Conservation (phyloP, 1,139 yeast species). For the Zygoascus sp. region DNA sequence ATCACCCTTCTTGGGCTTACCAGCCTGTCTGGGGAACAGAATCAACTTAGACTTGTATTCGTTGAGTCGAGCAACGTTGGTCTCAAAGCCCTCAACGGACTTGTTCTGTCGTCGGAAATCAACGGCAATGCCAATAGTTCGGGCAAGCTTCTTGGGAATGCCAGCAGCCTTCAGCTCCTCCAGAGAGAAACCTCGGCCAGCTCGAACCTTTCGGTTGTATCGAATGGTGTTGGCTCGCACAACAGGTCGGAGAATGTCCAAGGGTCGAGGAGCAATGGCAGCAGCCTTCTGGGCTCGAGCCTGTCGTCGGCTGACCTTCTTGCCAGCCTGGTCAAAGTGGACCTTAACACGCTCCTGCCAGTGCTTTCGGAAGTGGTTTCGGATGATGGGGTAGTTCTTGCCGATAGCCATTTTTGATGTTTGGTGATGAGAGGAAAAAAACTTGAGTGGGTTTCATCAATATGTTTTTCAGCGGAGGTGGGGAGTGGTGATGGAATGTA, state of each 20-base stretch:
- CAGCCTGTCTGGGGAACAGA: conserved; percentile 86
- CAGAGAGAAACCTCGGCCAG: conserved; percentile 98
- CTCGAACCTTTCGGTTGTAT: conserved; percentile 99
- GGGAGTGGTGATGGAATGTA: conserved; percentile 5
- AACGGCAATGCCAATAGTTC: conserved; percentile 97
- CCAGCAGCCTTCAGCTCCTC: conserved; percentile 99
- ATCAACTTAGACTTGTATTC: conserved; percentile 96
- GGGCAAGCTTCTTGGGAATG: conserved; percentile 90
- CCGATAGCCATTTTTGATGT: conserved; percentile 65
- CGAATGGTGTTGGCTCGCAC: conserved; percentile 98
- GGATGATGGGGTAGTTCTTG: conserved; percentile 68
- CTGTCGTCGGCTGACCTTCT: conserved; percentile 94
- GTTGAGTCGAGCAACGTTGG: conserved; percentile 93
- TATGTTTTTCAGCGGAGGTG: not conserved
- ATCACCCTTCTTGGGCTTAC: conserved; percentile 46
- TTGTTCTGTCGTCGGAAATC: conserved; percentile 99
- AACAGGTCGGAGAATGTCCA: conserved; percentile 93
- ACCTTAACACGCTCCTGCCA: conserved; percentile 99
- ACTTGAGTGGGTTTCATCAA: conserved; percentile 8
- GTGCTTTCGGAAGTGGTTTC: conserved; percentile 91
- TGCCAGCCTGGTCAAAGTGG: conserved; percentile 99
- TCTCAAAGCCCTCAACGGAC: conserved; percentile 91
- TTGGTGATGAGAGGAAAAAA: conserved; percentile 10
- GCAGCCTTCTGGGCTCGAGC: conserved; percentile 95
- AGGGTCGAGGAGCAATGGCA: conserved; percentile 94